Evolutionary conservation across 495 filamentous ascomycete species (phyloP).

Genomic region (Rusavskia elegans): DNA sequence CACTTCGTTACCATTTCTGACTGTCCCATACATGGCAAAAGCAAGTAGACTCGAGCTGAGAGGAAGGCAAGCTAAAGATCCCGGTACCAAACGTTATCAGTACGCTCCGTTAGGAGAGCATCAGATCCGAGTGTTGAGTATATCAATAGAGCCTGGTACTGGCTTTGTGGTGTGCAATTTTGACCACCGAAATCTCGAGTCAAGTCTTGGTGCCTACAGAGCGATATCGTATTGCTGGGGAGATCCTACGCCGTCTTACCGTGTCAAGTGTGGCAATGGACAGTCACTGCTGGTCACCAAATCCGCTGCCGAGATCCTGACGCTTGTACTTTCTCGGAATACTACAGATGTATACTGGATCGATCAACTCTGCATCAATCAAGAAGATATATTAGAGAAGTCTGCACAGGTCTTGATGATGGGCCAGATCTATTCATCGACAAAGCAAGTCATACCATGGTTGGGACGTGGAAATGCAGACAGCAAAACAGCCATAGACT

Average conservation of each 20-base stretch:
- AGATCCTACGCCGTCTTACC: not conserved
- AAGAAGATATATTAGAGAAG: conserved; percentile 17
- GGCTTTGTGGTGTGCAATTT: not conserved
- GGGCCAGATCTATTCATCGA: conserved; percentile 19
- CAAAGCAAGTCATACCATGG: conserved; percentile 19
- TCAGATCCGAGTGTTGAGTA: not conserved
- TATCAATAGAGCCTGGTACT: not conserved
- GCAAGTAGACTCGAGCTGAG: not conserved
- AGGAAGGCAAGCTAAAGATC: not conserved
- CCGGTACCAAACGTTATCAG: not conserved
- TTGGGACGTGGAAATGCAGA: conserved; percentile 12
- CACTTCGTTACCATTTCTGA: not conserved
- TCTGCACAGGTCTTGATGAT: conserved; percentile 19
- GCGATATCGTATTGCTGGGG: not conserved
- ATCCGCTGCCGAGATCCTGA: not conserved
- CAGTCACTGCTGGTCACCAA: not conserved
- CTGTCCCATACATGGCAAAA: not conserved
- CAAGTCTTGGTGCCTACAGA: too few relatives aligned
- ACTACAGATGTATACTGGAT: conserved; percentile 1
- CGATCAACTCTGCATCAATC: conserved; percentile 27
- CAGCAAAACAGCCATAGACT: not conserved
- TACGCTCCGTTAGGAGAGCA: not conserved
- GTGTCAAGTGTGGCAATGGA: not conserved
- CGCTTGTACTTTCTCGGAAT: not conserved
- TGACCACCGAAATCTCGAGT: not conserved